phyloP scores from a whole-genome alignment of 2,329 filamentous ascomycete genomes.

The Beauveria pseudobassiana region DNA sequence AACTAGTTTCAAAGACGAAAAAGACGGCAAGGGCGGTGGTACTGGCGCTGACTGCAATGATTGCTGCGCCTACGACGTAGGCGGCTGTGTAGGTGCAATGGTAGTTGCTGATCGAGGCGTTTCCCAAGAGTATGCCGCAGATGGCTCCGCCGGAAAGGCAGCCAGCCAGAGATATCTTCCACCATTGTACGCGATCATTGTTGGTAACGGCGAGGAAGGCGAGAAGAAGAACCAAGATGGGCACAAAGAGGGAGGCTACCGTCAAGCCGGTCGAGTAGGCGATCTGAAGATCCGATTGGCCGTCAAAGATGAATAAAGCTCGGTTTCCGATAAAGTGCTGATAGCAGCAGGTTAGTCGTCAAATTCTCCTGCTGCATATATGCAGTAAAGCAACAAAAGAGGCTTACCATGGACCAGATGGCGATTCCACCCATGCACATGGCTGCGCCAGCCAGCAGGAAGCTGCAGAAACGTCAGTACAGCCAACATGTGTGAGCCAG shows the following conservation, averaged over 20 bases:
- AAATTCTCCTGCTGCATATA: background rate
- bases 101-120: constrained; percentile 75
- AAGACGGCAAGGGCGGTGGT: constrained; percentile 65
- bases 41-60: constrained; percentile 67
- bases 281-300: constrained; percentile 57
- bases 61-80: constrained; percentile 59
- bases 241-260: constrained; percentile 70
- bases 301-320: constrained; percentile 63
- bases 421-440: constrained; percentile 67
- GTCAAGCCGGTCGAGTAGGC: constrained; percentile 67
- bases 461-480: constrained; percentile 30
- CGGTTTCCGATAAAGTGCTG: constrained; percentile 80
- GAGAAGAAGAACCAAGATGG: constrained; percentile 63
- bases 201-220: constrained; percentile 65
- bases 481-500: background rate
- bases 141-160: constrained; percentile 65
- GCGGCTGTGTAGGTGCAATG: constrained; percentile 49
- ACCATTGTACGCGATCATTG: constrained; percentile 48
- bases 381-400: too few species aligned
- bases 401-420: constrained; percentile 61
- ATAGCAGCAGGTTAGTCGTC: background rate
- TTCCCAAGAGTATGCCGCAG: constrained; percentile 79
- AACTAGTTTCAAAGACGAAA: constrained; percentile 67
- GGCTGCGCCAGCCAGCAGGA: constrained; percentile 56
- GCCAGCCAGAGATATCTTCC: constrained; percentile 56